Evolutionary conservation across 345 rosid species (phyloP).

Genomic region (Eucalyptus dawsonii): DNA sequence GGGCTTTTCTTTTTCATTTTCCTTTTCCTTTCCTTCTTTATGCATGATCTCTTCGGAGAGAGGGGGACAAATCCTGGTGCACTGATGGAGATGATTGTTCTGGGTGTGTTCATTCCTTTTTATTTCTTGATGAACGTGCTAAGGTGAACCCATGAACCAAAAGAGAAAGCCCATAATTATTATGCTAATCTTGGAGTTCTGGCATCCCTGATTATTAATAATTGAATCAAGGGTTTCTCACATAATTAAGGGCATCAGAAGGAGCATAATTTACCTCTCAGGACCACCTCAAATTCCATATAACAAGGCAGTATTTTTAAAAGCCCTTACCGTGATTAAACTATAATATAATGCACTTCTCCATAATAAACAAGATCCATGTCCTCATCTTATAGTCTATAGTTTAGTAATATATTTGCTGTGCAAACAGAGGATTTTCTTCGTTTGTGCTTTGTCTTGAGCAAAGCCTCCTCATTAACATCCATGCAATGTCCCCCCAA

Average conservation of each 20-base stretch:
- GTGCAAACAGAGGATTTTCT: neutral
- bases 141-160: neutral
- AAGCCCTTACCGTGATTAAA: neutral
- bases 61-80: neutral
- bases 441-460: conserved; percentile 9
- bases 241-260: neutral
- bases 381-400: neutral
- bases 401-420: neutral
- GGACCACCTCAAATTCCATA: neutral
- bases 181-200: neutral
- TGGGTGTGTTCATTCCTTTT: conserved; percentile 3
- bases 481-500: conserved; percentile 22
- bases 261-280: neutral
- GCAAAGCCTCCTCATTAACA: conserved; percentile 17
- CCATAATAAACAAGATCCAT: neutral
- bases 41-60: neutral
- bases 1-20: neutral
- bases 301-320: neutral
- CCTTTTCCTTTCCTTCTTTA: neutral
- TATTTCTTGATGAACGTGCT: conserved; percentile 1
- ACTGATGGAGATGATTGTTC: neutral
- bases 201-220: neutral
- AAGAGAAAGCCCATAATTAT: neutral
- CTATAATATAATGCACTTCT: neutral
- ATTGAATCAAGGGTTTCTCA: neutral